Conservation (phyloP, 176 grass and related monocot species). For the Ensete ventricosum region DNA sequence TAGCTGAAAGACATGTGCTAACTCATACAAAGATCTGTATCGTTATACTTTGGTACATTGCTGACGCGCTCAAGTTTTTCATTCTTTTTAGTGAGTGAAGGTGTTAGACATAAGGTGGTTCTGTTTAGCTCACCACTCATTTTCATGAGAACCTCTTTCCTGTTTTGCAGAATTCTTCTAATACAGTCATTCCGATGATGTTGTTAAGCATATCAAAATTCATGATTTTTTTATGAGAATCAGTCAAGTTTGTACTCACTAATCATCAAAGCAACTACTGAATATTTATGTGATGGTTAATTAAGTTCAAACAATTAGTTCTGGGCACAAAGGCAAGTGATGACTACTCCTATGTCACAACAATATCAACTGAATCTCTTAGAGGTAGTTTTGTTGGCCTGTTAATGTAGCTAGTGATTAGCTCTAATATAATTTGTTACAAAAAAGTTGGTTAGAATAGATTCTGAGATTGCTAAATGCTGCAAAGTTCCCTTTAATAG, state of each 20-base stretch:
- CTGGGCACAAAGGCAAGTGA: neutral
- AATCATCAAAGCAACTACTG: neutral
- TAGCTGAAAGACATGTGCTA: neutral
- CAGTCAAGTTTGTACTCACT: neutral
- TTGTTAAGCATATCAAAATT: neutral
- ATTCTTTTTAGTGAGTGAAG: neutral
- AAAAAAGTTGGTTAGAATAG: no score
- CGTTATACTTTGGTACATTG: neutral
- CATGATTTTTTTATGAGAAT: neutral
- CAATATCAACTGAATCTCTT: neutral
- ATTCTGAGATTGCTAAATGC: neutral
- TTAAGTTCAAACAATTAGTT: neutral
- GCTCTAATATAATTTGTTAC: neutral
- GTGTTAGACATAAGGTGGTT: neutral
- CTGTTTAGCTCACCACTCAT: neutral
- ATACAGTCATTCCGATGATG: neutral
- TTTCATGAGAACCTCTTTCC: neutral
- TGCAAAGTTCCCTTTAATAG: neutral
- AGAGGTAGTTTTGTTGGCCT: neutral
- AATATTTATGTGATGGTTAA: neutral
- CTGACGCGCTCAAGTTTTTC: neutral
- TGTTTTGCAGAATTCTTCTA: neutral
- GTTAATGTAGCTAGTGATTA: neutral
- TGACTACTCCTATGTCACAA: neutral
- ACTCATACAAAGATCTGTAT: neutral